A percentile compares a stretch with the other conserved stretches of the same genome.
These are phyloP conservation scores for Salmacisia buchloeana DNA, from an alignment of 1,284 basidiomycete species.

Conservation along the genomic window DNA sequence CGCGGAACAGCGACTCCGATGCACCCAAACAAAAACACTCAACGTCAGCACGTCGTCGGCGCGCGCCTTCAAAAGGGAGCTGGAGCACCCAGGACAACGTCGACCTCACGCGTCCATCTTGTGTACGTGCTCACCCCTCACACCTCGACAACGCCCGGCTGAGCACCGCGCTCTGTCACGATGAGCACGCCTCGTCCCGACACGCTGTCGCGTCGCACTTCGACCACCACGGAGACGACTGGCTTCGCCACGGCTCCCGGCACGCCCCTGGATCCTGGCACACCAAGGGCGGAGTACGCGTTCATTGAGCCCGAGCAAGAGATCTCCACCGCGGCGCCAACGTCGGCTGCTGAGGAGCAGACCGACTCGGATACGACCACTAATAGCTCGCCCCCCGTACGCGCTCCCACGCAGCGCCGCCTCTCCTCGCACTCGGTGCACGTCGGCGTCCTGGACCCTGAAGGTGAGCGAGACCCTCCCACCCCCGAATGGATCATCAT, in stretches of 20 bases:
- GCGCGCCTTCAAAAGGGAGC: no score
- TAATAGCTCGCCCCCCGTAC: neutral
- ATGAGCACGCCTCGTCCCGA: neutral
- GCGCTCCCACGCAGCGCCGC: neutral
- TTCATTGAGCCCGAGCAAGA: neutral
- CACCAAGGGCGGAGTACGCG: neutral
- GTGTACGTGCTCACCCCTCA: no score
- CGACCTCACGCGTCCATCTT: no score
- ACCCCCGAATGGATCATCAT: neutral
- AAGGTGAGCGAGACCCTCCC: constrained; percentile 9
- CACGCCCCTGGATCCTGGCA: neutral
- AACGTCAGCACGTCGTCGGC: no score
- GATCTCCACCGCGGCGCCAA: neutral
- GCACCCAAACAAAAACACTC: no score
- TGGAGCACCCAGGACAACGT: no score
- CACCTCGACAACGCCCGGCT: no score
- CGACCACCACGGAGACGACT: neutral
- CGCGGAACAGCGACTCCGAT: no score
- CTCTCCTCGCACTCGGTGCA: constrained; percentile 11
- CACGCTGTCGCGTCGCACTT: neutral
- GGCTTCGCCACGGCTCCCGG: neutral
- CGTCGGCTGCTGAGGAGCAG: neutral
- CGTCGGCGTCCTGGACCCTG: constrained; percentile 20
- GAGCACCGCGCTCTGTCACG: neutral
- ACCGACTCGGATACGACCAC: neutral